Conservation (phyloP, 495 filamentous ascomycete species). For the Lentithecium fluviatile region DNA sequence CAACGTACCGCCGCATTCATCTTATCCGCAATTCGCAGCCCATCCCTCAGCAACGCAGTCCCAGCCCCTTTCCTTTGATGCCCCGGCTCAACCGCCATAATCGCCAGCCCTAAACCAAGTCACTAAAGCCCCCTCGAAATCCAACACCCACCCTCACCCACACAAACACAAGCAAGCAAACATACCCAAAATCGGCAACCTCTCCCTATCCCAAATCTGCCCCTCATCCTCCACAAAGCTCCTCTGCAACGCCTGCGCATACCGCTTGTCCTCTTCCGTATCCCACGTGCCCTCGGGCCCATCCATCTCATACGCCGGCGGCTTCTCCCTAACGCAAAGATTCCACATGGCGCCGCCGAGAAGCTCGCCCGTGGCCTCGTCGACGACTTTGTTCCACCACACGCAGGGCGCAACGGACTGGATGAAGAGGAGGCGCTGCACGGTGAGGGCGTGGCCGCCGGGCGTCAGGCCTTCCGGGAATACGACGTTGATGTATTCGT, state of each 20-base stretch:
- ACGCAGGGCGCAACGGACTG: neutral
- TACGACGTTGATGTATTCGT: constrained; percentile 12
- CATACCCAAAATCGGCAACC: constrained; percentile 9
- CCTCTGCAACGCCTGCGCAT: constrained; percentile 6
- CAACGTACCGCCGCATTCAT: neutral
- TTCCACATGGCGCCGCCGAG: constrained; percentile 8
- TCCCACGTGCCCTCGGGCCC: constrained; percentile 12
- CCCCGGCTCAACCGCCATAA: neutral
- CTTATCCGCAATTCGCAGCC: neutral
- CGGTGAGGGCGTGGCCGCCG: neutral
- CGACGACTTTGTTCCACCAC: neutral
- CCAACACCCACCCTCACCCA: neutral
- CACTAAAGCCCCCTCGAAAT: too few species aligned
- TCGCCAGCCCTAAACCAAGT: neutral
- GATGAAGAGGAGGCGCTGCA: neutral
- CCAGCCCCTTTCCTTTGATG: neutral
- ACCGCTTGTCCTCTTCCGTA: constrained; percentile 1
- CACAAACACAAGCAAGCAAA: neutral
- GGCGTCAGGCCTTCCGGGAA: neutral
- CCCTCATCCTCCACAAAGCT: neutral
- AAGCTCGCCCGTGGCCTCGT: neutral
- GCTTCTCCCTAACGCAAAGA: neutral
- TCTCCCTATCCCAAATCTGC: neutral
- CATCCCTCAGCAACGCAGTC: neutral
- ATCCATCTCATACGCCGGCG: neutral